Base-by-base conservation (phyloP, 139 green algal genomes). In the Chlamydomonas schloesseri region DNA sequence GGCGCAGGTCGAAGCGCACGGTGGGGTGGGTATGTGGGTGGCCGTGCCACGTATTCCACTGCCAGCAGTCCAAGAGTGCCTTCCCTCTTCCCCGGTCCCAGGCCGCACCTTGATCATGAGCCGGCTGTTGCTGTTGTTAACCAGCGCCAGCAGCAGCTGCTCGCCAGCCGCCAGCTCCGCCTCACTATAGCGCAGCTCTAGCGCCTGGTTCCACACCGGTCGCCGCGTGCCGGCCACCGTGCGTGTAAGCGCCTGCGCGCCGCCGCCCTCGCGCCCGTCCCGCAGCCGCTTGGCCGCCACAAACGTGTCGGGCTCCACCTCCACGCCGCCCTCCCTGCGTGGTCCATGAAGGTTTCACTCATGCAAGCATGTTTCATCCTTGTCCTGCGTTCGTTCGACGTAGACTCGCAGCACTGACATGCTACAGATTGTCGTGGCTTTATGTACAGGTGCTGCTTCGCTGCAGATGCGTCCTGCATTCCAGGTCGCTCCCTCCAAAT, bases 131-230 rank as follows among this genome's bases (percentile, higher is more conserved):
- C 26, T 29, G n/a, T 86, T 70, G 37, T 91, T 89, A 14, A 91
- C 76, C 2, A 93, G 67, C 11, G 76, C 71, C 13, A 93, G 31
- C 50, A 83, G 82, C 77, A 93, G 76, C 71, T 91, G 78, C 23
- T 69, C 18, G 24, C 60, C 60, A 3, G 60, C 37, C 9, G 47
- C 8, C 46, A 93, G 70, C 70, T 89, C 85, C 8, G 81, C 50
- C 73, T 93, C 90, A 17, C 28, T 18, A 34, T 72, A 84, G 23
- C 60, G 71, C 58, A 93, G 23, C 34, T 71, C 73, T 50, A 88
- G 69, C 57, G 87, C 71, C 73, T 81, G 73, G 31, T 81, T 33
- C 88, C 88, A 91, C 9, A 47, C 34, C 24, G 88, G 88, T 21
- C 69, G 42, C 8, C 29, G 29, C 26, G 33, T 57, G 29, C 42